These are phyloP conservation scores for Mycena capillaripes DNA, from an alignment of 768 basidiomycete species.

Conservation along the genomic window DNA sequence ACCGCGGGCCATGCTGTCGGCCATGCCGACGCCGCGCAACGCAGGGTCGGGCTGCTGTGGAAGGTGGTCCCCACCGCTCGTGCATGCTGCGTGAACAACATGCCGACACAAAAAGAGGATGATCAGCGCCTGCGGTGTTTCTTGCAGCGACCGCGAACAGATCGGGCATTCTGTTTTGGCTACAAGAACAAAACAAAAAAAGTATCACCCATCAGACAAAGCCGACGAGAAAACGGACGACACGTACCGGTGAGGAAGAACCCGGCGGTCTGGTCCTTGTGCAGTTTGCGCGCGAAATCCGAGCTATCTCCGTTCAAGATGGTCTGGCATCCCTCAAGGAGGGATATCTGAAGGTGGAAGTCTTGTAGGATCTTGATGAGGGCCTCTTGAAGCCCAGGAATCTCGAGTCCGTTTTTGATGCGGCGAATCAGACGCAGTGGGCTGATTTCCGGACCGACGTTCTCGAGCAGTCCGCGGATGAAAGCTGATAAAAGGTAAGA, in stretches of 20 bases:
- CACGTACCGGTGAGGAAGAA: constrained; percentile 81
- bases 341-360: constrained; percentile 93
- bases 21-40: constrained; percentile 59
- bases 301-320: constrained; percentile 89
- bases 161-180: constrained; percentile 77
- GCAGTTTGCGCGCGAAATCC: constrained; percentile 76
- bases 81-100: constrained; percentile 85
- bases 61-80: constrained; percentile 74
- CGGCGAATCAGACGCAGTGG: constrained; percentile 94
- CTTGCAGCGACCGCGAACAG: constrained; percentile 72
- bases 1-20: constrained; percentile 54
- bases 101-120: constrained; percentile 92
- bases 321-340: constrained; percentile 92
- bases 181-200: too few relatives aligned
- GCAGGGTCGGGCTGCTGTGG: constrained; percentile 72
- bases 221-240: neutral
- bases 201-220: neutral
- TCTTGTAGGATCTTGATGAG: constrained; percentile 98
- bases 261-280: constrained; percentile 83
- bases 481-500: constrained; percentile 69
- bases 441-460: constrained; percentile 96
- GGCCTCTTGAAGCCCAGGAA: constrained; percentile 94
- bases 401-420: constrained; percentile 96
- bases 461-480: constrained; percentile 95
- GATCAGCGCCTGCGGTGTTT: constrained; percentile 70